A percentile compares a stretch with the other conserved stretches of the same genome.
phyloP scores from a whole-genome alignment of 1,284 basidiomycete genomes.

The Tilletiopsis washingtonensis region DNA sequence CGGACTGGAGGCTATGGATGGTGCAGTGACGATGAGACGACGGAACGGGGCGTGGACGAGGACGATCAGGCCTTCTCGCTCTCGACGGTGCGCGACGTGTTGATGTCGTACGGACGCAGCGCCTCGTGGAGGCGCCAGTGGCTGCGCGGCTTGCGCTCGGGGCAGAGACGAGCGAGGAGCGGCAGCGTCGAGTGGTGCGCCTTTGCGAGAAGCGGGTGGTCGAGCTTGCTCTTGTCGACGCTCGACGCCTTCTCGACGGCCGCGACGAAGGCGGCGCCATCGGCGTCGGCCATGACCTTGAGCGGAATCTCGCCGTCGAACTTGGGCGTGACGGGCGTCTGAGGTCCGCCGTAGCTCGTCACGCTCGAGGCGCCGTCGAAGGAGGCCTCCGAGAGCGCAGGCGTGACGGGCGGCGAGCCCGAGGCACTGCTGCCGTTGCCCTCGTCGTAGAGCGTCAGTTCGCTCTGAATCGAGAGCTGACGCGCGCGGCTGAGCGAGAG shows the following conservation, averaged over 20 bases:
- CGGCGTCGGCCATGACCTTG: neutral
- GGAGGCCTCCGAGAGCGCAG: neutral
- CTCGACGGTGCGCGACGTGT: too few relatives aligned
- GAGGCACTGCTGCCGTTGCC: neutral
- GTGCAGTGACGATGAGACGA: too few relatives aligned
- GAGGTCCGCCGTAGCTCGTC: neutral
- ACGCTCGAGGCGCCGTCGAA: neutral
- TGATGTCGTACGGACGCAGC: slow-evolving; percentile 14
- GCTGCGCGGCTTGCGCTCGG: slow-evolving; percentile 7
- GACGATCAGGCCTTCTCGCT: too few relatives aligned
- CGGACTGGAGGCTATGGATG: too few relatives aligned
- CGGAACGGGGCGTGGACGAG: too few relatives aligned
- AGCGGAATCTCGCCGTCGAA: neutral
- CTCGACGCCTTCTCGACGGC: neutral
- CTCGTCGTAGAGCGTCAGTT: slow-evolving; percentile 5
- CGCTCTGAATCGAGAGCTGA: slow-evolving; percentile 3
- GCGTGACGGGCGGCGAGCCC: neutral
- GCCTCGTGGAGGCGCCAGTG: slow-evolving; percentile 9
- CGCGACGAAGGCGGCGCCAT: neutral
- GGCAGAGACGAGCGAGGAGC: slow-evolving; percentile 1
- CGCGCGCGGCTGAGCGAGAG: slow-evolving; percentile 7
- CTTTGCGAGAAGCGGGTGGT: slow-evolving; percentile 1
- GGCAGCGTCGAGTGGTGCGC: slow-evolving; percentile 1
- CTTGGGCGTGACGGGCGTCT: neutral
- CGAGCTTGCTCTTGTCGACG: neutral